A percentile compares a stretch with the other conserved stretches of the same genome.
Conservation (phyloP, 2,329 filamentous ascomycete species). For the Epichloe uncinata region DNA sequence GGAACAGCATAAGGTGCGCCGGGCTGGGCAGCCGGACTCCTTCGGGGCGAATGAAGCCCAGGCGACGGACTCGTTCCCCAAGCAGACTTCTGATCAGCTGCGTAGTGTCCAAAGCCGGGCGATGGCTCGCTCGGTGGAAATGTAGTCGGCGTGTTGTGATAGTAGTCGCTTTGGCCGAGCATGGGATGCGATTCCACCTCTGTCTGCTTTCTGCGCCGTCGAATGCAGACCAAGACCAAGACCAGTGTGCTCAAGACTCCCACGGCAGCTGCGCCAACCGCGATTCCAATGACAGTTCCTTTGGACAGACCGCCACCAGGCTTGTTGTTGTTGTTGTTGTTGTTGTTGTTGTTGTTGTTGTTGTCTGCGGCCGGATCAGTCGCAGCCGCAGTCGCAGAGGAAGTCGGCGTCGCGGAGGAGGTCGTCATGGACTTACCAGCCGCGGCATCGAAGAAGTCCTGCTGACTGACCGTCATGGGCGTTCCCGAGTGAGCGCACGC, state of each 20-base stretch:
- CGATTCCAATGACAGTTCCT: conserved; percentile 26
- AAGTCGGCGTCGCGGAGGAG: conserved; percentile 1
- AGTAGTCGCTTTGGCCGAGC: conserved; percentile 11
- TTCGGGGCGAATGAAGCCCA: background rate
- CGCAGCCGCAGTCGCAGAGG: background rate
- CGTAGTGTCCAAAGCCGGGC: conserved; percentile 3
- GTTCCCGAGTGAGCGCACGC: conserved; percentile 32
- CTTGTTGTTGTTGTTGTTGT: background rate
- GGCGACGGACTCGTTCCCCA: conserved; percentile 5
- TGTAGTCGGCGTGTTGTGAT: conserved; percentile 9
- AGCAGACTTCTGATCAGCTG: conserved; percentile 8
- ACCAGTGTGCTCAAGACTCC: conserved; percentile 16
- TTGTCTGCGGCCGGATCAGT: background rate
- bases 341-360: too few relatives aligned
- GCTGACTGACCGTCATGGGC: conserved; percentile 27
- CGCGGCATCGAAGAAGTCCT: conserved; percentile 24
- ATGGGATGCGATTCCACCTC: conserved; percentile 19
- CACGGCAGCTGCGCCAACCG: conserved; percentile 21
- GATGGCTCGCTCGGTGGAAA: conserved; percentile 13
- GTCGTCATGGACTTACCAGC: background rate
- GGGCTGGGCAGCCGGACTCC: background rate
- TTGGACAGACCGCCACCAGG: conserved; percentile 16
- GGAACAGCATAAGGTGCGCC: background rate
- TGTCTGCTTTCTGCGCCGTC: conserved; percentile 14
- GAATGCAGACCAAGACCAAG: conserved; percentile 14